Conservation (phyloP, 2,329 filamentous ascomycete species). For the Plectosphaerella cucumerina region DNA sequence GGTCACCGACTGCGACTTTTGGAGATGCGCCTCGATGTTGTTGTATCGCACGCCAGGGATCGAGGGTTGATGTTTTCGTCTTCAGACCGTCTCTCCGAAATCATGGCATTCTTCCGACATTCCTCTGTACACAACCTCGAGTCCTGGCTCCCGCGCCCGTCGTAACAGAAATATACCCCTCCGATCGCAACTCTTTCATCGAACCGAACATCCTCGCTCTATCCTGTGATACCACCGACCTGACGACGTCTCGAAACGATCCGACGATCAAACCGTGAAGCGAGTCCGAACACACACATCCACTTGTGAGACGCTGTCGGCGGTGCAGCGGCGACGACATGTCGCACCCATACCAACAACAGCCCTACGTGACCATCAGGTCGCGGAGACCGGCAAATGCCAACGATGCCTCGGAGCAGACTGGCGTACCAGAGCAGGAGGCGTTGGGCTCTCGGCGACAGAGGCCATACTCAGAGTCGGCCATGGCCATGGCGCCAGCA, state of each 20-base stretch:
- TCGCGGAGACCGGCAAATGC: constrained; percentile 42
- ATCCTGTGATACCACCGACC: too few species aligned
- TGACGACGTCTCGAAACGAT: too few species aligned
- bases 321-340: background rate
- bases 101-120: background rate
- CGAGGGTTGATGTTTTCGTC: background rate
- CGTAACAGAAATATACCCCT: background rate
- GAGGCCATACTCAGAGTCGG: background rate
- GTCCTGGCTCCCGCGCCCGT: constrained; percentile 6
- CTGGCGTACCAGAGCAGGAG: background rate
- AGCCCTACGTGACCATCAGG: constrained; percentile 50
- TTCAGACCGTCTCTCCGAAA: background rate
- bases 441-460: background rate
- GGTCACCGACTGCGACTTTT: background rate
- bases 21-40: background rate
- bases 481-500: background rate
- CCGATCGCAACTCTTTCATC: too few species aligned
- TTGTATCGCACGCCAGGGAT: background rate
- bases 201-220: too few species aligned
- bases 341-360: constrained; percentile 15
- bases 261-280: too few species aligned
- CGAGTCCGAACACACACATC: background rate
- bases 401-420: constrained; percentile 9
- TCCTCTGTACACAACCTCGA: background rate
- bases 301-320: background rate